Evolutionary conservation across 441 rosid genomes (phyloP).

Genomic region (Euphorbia celastroides): DNA sequence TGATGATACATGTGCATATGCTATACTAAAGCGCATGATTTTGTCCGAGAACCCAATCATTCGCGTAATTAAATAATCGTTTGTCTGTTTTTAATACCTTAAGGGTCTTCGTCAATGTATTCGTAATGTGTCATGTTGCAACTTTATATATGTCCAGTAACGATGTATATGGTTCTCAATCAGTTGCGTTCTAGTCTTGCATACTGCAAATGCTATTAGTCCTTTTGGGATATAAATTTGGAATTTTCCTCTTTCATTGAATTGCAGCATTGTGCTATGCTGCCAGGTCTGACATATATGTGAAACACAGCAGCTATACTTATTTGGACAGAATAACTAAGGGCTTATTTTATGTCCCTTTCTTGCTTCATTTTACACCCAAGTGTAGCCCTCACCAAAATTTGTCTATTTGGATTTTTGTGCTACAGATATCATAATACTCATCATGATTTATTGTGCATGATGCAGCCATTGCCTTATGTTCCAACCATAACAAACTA

Average conservation of each 20-base stretch:
- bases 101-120: not conserved
- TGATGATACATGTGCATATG: not conserved
- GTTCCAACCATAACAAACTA: conserved; percentile 95
- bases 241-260: not conserved
- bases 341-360: conserved; percentile 1
- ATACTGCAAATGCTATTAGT: not conserved
- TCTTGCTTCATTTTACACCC: not conserved
- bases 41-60: not conserved
- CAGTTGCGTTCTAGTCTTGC: not conserved
- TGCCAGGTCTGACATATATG: not conserved
- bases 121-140: not conserved
- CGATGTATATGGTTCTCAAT: not conserved
- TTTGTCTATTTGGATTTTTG: not conserved
- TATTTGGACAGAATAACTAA: not conserved
- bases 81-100: not conserved
- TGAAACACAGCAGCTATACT: not conserved
- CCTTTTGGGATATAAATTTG: not conserved
- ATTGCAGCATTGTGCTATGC: not conserved
- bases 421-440: not conserved
- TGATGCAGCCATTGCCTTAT: conserved; percentile 61
- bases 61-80: not conserved
- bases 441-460: conserved; percentile 3
- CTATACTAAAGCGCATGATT: not conserved
- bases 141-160: not conserved
- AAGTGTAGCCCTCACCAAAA: not conserved